Conservation (phyloP, 257 asterid species). For the Paraleonurus japonicus region DNA sequence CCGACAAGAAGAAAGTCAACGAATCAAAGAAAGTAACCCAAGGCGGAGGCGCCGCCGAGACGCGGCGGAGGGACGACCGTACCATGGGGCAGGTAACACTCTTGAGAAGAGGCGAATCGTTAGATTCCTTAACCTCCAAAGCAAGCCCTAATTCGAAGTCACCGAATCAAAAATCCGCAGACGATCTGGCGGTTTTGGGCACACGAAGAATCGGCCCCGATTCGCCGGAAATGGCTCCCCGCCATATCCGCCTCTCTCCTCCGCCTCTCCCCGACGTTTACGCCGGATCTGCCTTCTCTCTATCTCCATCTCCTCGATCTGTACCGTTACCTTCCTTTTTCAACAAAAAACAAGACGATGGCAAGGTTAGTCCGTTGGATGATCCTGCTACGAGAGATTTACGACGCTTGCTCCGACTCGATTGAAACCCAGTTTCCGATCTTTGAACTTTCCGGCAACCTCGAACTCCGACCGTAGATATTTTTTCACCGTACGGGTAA, state of each 20-base stretch:
- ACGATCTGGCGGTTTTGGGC: constrained; percentile 42
- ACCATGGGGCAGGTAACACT: constrained; percentile 28
- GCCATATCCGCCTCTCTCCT: constrained; percentile 38
- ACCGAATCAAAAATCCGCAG: constrained; percentile 28
- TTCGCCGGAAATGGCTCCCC: constrained; percentile 33
- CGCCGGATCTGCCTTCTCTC: constrained; percentile 65
- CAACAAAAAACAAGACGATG: constrained; percentile 32
- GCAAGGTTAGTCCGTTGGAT: constrained; percentile 28
- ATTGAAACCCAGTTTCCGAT: constrained; percentile 26
- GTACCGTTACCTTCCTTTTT: constrained; percentile 71
- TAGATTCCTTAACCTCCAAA: constrained; percentile 44
- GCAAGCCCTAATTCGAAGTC: not conserved
- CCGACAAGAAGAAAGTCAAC: constrained; percentile 38
- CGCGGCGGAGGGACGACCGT: constrained; percentile 35
- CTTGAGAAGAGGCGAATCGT: constrained; percentile 51
- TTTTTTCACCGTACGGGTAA: constrained; percentile 42
- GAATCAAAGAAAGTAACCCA: constrained; percentile 27
- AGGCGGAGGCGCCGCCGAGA: constrained; percentile 28
- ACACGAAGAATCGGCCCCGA: too few relatives aligned
- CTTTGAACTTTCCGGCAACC: constrained; percentile 22
- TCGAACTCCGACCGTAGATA: constrained; percentile 38
- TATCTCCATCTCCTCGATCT: constrained; percentile 72
- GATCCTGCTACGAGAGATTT: constrained; percentile 56
- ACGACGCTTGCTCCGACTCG: constrained; percentile 60
- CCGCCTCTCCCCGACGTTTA: constrained; percentile 37